A percentile compares a stretch with the other conserved stretches of the same genome.
Evolutionary conservation across 2,329 filamentous ascomycete species (phyloP).

Genomic region (Fusarium burgessii): DNA sequence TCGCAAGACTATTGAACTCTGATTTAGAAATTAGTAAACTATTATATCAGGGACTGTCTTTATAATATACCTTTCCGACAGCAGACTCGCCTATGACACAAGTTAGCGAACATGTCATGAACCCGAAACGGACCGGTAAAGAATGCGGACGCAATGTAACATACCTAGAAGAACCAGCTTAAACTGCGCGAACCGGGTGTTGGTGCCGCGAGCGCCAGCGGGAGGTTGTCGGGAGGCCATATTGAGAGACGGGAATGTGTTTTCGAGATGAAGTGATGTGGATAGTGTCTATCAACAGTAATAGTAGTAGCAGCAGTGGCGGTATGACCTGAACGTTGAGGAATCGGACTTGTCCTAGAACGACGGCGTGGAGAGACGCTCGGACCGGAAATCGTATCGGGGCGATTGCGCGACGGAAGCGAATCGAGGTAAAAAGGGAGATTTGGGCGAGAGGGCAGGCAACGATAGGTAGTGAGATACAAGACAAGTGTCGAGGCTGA

Average conservation of each 20-base stretch:
- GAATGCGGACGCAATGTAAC: conserved; percentile 48
- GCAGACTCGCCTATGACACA: conserved; percentile 86
- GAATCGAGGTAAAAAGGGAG: conserved; percentile 19
- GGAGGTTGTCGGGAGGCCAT: conserved; percentile 88
- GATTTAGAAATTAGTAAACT: conserved; percentile 39
- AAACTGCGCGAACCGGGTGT: conserved; percentile 97
- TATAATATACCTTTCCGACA: conserved; percentile 86
- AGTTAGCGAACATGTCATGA: conserved; percentile 52
- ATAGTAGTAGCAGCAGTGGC: conserved; percentile 34
- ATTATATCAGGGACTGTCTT: conserved; percentile 3
- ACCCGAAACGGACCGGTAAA: conserved; percentile 7
- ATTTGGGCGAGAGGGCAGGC: conserved; percentile 15
- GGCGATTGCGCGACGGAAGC: conserved; percentile 16
- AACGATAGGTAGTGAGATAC: conserved; percentile 18
- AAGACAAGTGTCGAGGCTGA: conserved; percentile 39
- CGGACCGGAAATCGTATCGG: conserved; percentile 33
- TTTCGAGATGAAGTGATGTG: conserved; percentile 40
- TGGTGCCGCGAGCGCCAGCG: conserved; percentile 70
- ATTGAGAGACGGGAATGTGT: conserved; percentile 51
- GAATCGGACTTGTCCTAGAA: conserved; percentile 46
- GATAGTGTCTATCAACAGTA: conserved; percentile 27
- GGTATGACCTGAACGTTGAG: conserved; percentile 43
- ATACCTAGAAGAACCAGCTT: conserved; percentile 96
- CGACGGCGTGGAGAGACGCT: conserved; percentile 39
- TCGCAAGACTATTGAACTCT: conserved; percentile 97